Percentiles rank a stretch among this genome's conserved stretches.
Conservation (phyloP, 305 asterid genomes). For the Solanum hybrid region DNA sequence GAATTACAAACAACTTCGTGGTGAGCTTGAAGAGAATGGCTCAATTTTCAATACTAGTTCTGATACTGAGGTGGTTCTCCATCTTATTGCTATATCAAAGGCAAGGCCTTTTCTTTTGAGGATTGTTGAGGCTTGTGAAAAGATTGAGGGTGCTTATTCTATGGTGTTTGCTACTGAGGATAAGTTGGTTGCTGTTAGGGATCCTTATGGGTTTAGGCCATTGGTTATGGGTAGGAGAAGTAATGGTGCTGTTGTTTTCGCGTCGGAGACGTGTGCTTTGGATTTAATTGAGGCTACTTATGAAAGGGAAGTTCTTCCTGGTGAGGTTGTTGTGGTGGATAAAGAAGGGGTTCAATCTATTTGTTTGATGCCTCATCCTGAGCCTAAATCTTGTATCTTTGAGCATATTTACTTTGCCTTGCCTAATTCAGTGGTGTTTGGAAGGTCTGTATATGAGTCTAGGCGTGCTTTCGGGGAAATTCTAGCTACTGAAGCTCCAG, state of each 20-base stretch:
- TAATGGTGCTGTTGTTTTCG: conserved; percentile 77
- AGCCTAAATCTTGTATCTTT: conserved; percentile 33
- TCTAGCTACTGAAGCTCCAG: conserved; percentile 35
- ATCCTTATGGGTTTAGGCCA: conserved; percentile 80
- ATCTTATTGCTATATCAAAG: conserved; percentile 68
- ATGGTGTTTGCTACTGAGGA: conserved; percentile 83
- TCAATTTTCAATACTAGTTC: conserved; percentile 76
- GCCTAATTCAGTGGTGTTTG: conserved; percentile 38
- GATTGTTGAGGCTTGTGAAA: conserved; percentile 83
- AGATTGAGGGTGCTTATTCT: conserved; percentile 79
- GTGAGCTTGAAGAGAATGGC: conserved; percentile 69
- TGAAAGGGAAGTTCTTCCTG: conserved; percentile 74
- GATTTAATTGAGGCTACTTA: conserved; percentile 77
- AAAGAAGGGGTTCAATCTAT: conserved; percentile 54
- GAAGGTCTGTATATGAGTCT: conserved; percentile 40
- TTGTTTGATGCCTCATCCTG: conserved; percentile 44
- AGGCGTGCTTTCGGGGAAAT: conserved; percentile 33
- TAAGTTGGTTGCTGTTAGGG: conserved; percentile 73
- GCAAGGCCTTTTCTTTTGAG: conserved; percentile 67
- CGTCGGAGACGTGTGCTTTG: conserved; percentile 85
- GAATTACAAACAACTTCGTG: conserved; percentile 59
- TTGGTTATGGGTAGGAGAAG: conserved; percentile 85
- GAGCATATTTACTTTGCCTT: conserved; percentile 41
- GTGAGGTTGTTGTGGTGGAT: conserved; percentile 78
- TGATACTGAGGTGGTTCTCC: conserved; percentile 80